Evolutionary conservation across 192 early-diverging fungal genomes (phyloP).

Genomic region (Kappamyces sp.): DNA sequence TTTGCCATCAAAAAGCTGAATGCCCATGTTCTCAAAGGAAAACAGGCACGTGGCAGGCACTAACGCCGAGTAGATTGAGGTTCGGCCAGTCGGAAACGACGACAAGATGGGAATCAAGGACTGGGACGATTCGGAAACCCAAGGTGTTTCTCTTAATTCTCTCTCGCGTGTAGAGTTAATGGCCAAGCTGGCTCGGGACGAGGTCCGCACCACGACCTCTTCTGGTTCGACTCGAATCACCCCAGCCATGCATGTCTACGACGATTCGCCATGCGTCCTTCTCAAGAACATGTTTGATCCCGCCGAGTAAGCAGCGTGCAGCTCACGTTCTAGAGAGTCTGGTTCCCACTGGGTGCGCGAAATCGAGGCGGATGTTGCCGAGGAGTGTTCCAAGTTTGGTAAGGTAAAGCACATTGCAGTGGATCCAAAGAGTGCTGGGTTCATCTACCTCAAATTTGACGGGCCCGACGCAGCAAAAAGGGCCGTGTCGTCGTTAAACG

Average conservation of each 20-base stretch:
- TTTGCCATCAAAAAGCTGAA: constrained; percentile 77
- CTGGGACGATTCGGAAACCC: constrained; percentile 45
- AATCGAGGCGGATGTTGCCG: constrained; percentile 75
- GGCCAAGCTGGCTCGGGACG: constrained; percentile 65
- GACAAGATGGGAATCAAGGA: background rate
- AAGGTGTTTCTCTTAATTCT: constrained; percentile 61
- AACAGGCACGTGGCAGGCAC: constrained; percentile 19
- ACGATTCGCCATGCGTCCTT: constrained; percentile 59
- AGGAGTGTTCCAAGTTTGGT: constrained; percentile 77
- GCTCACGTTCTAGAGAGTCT: constrained; percentile 56
- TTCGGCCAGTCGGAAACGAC: constrained; percentile 68
- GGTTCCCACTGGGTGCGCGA: constrained; percentile 79
- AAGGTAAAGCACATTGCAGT: constrained; percentile 68
- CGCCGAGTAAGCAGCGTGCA: constrained; percentile 54
- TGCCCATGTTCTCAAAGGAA: constrained; percentile 71
- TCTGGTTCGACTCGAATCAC: constrained; percentile 18
- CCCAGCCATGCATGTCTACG: constrained; percentile 3
- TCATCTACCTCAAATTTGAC: constrained; percentile 81
- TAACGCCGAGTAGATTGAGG: constrained; percentile 54
- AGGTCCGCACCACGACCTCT: constrained; percentile 23
- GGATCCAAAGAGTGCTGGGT: constrained; percentile 61
- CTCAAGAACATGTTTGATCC: constrained; percentile 87
- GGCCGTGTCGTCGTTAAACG: constrained; percentile 69
- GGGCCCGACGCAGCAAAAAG: constrained; percentile 52
- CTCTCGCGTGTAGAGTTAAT: constrained; percentile 70